These are phyloP conservation scores for Ocimum tenuiflorum DNA, from an alignment of 257 asterid species.

Conservation along the genomic window DNA sequence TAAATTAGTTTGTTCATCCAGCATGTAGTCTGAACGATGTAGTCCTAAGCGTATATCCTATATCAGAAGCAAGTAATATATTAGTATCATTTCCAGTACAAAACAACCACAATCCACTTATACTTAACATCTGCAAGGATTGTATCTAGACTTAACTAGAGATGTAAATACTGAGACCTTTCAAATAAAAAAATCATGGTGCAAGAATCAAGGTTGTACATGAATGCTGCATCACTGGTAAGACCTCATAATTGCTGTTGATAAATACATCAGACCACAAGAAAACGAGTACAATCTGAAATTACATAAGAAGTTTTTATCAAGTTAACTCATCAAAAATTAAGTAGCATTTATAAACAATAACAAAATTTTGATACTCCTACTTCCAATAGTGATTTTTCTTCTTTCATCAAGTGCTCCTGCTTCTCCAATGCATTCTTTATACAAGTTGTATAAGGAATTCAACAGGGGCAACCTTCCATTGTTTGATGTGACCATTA, in stretches of 20 bases:
- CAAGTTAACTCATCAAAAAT: background rate
- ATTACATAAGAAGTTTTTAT: background rate
- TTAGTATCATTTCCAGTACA: slow-evolving; percentile 19
- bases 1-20: slow-evolving; percentile 76
- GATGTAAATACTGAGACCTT: background rate
- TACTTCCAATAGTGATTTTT: too few relatives aligned
- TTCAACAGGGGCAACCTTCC: too few relatives aligned
- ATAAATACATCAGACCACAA: background rate
- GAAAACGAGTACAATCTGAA: background rate
- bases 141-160: background rate
- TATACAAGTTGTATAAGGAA: too few relatives aligned
- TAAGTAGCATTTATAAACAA: too few relatives aligned
- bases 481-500: too few relatives aligned
- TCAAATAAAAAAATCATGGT: slow-evolving; percentile 3
- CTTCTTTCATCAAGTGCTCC: too few relatives aligned
- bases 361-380: background rate
- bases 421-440: too few relatives aligned
- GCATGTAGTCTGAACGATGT: slow-evolving; percentile 96
- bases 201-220: slow-evolving; percentile 5
- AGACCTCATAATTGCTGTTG: too few relatives aligned
- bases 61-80: slow-evolving; percentile 9
- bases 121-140: slow-evolving; percentile 3
- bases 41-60: slow-evolving; percentile 95
- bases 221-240: too few relatives aligned
- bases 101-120: slow-evolving; percentile 10